Percentiles rank a stretch among this genome's conserved stretches.
Evolutionary conservation across 2,329 filamentous ascomycete genomes (phyloP).

Genomic region (Neonectria sp.): DNA sequence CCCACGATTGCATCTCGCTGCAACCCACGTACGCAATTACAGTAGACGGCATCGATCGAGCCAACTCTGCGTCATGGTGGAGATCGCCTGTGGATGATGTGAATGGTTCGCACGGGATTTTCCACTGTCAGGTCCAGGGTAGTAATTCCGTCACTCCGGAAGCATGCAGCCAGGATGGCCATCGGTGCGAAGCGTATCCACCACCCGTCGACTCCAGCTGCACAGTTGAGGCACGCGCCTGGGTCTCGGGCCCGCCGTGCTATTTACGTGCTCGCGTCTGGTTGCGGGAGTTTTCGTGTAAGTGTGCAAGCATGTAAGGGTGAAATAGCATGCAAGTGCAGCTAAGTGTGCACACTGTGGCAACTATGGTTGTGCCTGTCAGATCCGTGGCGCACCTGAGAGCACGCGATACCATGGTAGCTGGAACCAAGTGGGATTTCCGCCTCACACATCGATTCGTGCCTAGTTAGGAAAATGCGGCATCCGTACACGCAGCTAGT

Average conservation of each 20-base stretch:
- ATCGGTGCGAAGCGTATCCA: conserved; percentile 17
- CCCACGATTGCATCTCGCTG: not conserved
- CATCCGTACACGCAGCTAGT: not conserved
- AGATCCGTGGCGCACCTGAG: not conserved
- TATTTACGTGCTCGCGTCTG: conserved; percentile 20
- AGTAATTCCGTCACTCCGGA: conserved; percentile 21
- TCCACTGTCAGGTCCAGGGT: conserved; percentile 30
- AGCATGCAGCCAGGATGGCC: conserved; percentile 25
- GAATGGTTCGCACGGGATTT: conserved; percentile 22
- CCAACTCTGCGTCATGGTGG: conserved; percentile 22
- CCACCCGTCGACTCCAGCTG: conserved; percentile 1
- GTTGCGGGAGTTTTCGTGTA: not conserved
- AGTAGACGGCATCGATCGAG: not conserved
- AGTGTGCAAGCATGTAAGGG: not conserved
- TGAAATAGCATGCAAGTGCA: no score
- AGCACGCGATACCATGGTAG: not conserved
- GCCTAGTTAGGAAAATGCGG: not conserved
- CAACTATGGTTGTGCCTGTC: not conserved
- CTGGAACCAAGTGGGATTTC: not conserved
- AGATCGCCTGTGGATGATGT: not conserved
- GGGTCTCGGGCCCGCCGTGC: conserved; percentile 5
- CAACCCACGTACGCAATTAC: not conserved
- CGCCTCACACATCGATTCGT: not conserved
- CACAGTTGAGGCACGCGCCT: conserved; percentile 18
- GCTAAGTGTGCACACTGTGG: not conserved